A percentile compares a stretch with the other conserved stretches of the same genome.
Conservation (phyloP, 2,329 filamentous ascomycete genomes). For the Hymenoscyphus fructigenus region DNA sequence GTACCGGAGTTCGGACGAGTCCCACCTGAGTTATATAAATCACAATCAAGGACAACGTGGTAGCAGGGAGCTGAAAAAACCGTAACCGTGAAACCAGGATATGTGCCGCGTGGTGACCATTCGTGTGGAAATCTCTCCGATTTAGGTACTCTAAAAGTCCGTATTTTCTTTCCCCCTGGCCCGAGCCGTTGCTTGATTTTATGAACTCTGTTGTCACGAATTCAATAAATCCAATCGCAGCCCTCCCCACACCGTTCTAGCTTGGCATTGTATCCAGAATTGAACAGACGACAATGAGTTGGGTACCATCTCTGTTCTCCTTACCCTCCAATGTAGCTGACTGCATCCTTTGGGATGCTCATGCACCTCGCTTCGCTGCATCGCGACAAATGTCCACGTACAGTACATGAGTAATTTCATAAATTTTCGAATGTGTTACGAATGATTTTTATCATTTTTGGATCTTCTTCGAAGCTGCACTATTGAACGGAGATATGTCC, state of each 20-base stretch:
- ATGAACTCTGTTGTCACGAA: neutral
- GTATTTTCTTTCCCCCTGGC: neutral
- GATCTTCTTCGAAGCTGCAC: neutral
- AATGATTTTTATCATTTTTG: neutral
- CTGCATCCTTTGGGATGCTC: conserved; percentile 1
- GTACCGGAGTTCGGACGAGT: neutral
- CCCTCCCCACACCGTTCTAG: neutral
- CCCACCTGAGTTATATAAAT: neutral
- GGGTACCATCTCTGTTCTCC: neutral
- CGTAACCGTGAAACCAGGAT: neutral
- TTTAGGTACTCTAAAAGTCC: conserved; percentile 1
- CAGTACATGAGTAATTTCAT: neutral
- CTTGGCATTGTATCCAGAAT: neutral
- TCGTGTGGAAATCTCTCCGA: conserved; percentile 1
- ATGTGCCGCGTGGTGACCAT: conserved; percentile 2
- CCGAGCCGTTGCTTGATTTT: neutral
- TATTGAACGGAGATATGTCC: neutral
- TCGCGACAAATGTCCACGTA: neutral
- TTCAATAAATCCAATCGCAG: neutral
- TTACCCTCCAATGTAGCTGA: conserved; percentile 1
- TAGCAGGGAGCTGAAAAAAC: neutral
- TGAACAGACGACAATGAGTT: conserved; percentile 1
- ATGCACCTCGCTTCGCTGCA: neutral
- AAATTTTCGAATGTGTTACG: neutral
- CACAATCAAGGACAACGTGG: neutral